Conservation (phyloP, 345 rosid genomes). For the Psidium friedrichsthalianum region DNA sequence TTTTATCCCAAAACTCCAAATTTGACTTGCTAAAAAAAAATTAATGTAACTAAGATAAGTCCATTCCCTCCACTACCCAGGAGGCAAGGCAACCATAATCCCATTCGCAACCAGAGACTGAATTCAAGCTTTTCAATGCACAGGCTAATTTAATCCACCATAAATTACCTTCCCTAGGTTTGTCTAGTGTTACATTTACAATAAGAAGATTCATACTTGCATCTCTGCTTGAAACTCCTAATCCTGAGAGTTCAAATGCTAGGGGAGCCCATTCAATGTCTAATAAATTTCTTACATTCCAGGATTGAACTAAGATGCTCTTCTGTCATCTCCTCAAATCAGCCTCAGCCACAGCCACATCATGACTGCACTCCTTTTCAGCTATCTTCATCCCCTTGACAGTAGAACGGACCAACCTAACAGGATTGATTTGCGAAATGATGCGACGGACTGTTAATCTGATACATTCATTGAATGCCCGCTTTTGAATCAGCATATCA, state of each 20-base stretch:
- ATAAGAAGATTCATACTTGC: background rate
- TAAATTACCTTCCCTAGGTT: background rate
- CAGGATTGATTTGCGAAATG: background rate
- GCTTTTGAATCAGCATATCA: background rate
- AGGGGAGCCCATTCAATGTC: background rate
- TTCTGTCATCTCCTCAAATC: background rate
- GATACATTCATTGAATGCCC: background rate
- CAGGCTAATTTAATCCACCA: background rate
- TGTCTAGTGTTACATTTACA: background rate
- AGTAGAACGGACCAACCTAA: background rate
- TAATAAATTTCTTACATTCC: background rate
- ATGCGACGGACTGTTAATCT: background rate
- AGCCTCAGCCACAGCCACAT: background rate
- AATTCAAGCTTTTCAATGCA: background rate
- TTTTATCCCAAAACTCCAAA: background rate
- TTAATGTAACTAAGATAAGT: background rate
- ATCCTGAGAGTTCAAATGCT: background rate
- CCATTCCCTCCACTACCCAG: background rate
- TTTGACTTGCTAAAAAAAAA: background rate
- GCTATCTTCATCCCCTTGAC: background rate
- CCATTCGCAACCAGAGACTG: background rate
- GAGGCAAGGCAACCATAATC: background rate
- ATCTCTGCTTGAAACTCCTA: background rate
- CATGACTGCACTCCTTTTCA: background rate
- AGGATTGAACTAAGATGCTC: background rate